Percentiles rank a stretch among this genome's conserved stretches.
Evolutionary conservation across 805 yeast genomes (phyloP).

Genomic region (Candida golubevii): DNA sequence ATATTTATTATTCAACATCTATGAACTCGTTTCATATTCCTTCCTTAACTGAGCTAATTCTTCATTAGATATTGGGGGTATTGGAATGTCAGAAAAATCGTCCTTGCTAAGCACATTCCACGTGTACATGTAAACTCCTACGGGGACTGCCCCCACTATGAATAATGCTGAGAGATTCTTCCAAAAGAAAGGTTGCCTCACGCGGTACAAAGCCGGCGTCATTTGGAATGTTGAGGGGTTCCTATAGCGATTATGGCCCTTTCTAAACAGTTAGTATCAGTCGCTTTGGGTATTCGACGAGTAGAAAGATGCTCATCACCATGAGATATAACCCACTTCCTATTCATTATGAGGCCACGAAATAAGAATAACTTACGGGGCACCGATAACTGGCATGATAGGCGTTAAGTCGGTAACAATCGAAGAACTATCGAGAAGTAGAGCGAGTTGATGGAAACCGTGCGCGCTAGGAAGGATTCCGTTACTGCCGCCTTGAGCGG

Average conservation of each 20-base stretch:
- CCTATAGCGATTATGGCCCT: constrained; percentile 41
- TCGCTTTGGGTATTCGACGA: not conserved
- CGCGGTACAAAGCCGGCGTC: constrained; percentile 92
- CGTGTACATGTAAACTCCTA: constrained; percentile 62
- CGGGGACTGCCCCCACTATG: constrained; percentile 57
- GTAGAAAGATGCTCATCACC: not conserved
- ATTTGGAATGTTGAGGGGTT: constrained; percentile 73
- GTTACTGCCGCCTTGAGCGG: no score
- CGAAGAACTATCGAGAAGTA: no score
- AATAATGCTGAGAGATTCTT: constrained; percentile 64
- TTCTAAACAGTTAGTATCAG: constrained; percentile 28
- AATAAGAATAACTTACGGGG: constrained; percentile 23
- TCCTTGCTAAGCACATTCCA: constrained; percentile 65
- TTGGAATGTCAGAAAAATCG: constrained; percentile 87
- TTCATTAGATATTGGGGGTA: constrained; percentile 83
- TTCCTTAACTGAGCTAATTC: constrained; percentile 68
- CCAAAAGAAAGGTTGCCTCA: constrained; percentile 82
- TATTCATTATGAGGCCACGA: no score
- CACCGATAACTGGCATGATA: constrained; percentile 26
- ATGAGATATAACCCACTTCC: no score
- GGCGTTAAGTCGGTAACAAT: not conserved
- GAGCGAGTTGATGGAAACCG: no score
- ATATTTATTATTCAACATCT: constrained; percentile 3
- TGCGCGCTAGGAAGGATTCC: no score
- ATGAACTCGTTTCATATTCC: constrained; percentile 51